Base-by-base conservation (phyloP, 2,329 filamentous ascomycete genomes). In the Trichoderma sp. region DNA sequence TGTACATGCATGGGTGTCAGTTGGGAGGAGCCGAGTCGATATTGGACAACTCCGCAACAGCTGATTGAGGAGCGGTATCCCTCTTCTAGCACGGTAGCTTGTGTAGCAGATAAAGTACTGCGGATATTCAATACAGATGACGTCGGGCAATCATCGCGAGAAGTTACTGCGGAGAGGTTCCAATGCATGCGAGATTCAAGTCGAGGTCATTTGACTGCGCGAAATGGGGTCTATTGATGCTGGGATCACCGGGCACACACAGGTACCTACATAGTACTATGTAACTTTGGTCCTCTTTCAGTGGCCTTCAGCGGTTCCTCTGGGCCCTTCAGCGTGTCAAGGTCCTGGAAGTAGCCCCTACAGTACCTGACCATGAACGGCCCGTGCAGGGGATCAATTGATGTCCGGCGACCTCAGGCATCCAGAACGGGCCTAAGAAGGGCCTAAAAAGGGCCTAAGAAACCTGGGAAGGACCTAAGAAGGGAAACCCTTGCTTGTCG, bases 371-470 rank as follows among this genome's bases (percentile, higher is more conserved):
- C 34, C n/a, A 52, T n/a, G 19, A 22, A 34, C 34, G 45, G 25
- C 48, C 59, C 53, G 52, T 22, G 50, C 61, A 56, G 25, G 60
- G 61, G 27, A n/a, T n/a, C n/a, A n/a, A n/a, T n/a, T n/a, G 58
- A 34, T 22, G 39, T 54, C 25, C 25, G 34, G 35, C 35, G 15
- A 63, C 59, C 59, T 63, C 45, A 39, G 59, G 59, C 45, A 52
- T 34, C 57, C 9, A 45, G 45, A 10, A 48, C 12, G 42, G 42
- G 42, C 42, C 42, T 48, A 48, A 48, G 42, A 56, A 48, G 48
- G 48, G 48, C 19, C 39, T 37, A 2, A 8, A n/a, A 19, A 15
- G 39, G 39, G 2, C 39, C 39, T 42, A n/a, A 19, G 39, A 42
- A n/a, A n/a, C 15, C 34, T 35, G 34, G 34, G 5, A 57, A 35